Evolutionary conservation across 2,329 filamentous ascomycete genomes (phyloP), one percentile per base, ranked within the genome.

Genomic region (Aspergillus vadensis): DNA sequence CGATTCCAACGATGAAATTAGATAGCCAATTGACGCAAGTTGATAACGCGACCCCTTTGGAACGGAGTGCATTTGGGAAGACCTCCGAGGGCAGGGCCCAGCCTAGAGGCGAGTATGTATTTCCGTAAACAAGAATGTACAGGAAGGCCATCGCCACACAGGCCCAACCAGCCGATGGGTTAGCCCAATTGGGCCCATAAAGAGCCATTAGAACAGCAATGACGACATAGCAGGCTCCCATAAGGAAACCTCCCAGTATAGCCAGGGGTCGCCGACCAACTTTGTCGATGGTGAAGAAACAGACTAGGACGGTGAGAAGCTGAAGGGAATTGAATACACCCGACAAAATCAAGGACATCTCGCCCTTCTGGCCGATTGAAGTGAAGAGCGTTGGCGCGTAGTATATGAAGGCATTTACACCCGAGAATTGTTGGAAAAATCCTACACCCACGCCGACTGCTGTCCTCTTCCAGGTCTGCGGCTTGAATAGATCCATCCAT

Each of bases 111-210:
- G 69, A 70, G 30, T 75, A 78, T 0, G 73, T 67, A 74, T 60
- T 27, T 0, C 87, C 88, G 75, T 89, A 91, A 27, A 90, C 77
- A 76, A 87, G 91, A 53, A 91, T 87, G 70, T 85, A 88, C 12
- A 88, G 82, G 17, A 58, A 52, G 15, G 50, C 48, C 15, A 43
- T 2, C 90, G 82, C 49, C n/a, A 38, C 17, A 14, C 51, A 36
- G 2, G 32, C 32, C 51, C 51, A 54, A 19, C 27, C 51, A 2
- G 15, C 25, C 27, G 51, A 12, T 17, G 14, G 14, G 10, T 54
- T 21, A 25, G 32, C 10, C 51, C 51, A 54, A 6, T 19, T 12
- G 10, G 25, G 17, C 15, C 30, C 36, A 9, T 54, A 54, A 15
- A 36, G 8, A 19, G 25, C 51, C 15, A 39, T 38, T 15, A 54